Percentiles rank a stretch among this genome's conserved stretches.
Conservation (phyloP, 2,329 filamentous ascomycete species). For the Chaetothyriales sp. region DNA sequence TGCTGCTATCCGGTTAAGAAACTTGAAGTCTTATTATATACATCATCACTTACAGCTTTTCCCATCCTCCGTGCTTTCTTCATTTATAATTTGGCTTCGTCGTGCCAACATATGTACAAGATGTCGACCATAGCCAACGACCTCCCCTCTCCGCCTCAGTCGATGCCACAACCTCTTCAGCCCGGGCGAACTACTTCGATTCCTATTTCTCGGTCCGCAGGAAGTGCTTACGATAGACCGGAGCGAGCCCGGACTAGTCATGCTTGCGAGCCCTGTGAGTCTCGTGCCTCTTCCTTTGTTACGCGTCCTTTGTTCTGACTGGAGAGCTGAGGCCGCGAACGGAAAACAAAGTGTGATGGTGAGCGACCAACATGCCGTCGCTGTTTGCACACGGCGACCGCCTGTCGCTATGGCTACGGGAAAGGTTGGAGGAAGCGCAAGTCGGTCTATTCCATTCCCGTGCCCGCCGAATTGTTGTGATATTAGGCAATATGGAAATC, state of each 20-base stretch:
- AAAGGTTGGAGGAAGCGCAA: slow-evolving; percentile 20
- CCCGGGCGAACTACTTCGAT: slow-evolving; percentile 1
- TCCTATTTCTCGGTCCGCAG: slow-evolving; percentile 6
- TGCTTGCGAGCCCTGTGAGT: slow-evolving; percentile 17
- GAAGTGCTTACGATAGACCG: slow-evolving; percentile 14
- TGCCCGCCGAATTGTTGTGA: background rate
- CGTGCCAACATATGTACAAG: background rate
- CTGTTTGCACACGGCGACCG: slow-evolving; percentile 17
- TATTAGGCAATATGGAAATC: background rate
- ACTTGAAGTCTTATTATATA: background rate
- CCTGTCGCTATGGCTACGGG: slow-evolving; percentile 18
- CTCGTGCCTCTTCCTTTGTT: background rate
- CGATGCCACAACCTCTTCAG: background rate
- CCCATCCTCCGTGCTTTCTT: background rate
- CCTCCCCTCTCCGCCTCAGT: background rate
- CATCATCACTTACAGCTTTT: background rate
- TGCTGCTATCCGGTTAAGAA: background rate
- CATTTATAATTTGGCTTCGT: background rate
- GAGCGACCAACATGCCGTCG: slow-evolving; percentile 16
- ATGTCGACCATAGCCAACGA: background rate
- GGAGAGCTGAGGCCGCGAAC: slow-evolving; percentile 7
- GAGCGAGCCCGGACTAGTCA: slow-evolving; percentile 18
- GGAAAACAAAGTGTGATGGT: slow-evolving; percentile 19
- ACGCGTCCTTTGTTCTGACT: background rate
- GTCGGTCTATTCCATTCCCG: slow-evolving; percentile 6